These are phyloP conservation scores for Rhodosorus marinus DNA, from an alignment of 23 red algal genomes.

Conservation along the genomic window DNA sequence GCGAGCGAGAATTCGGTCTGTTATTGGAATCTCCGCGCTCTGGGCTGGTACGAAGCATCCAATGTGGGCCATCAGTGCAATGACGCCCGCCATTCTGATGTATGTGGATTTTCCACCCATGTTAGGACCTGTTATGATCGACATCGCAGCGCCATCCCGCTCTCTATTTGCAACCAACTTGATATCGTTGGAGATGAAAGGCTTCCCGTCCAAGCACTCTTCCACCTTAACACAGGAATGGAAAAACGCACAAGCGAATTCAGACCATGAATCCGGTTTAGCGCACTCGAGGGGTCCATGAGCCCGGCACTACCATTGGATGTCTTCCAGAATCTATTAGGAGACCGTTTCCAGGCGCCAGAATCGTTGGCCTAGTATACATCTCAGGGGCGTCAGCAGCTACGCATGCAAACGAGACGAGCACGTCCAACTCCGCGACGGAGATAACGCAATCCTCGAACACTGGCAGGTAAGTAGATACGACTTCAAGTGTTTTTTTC, in stretches of 20 bases:
- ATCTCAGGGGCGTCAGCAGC: conserved; percentile 12
- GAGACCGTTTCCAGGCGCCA: conserved; percentile 17
- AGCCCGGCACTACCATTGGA: too few species aligned
- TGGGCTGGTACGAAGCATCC: conserved; percentile 72
- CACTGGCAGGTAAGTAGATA: conserved; percentile 36
- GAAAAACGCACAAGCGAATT: too few species aligned
- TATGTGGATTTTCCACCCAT: conserved; percentile 90
- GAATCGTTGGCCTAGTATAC: conserved; percentile 22
- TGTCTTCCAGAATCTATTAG: conserved; percentile 36
- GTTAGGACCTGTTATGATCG: conserved; percentile 91
- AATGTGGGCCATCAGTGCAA: conserved; percentile 76
- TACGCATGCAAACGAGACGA: conserved; percentile 49
- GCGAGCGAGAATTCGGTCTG: conserved; percentile 75
- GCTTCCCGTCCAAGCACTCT: conserved; percentile 29
- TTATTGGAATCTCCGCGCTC: conserved; percentile 36
- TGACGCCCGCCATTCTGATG: conserved; percentile 67
- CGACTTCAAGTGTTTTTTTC: conserved; percentile 52
- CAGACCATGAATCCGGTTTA: too few species aligned
- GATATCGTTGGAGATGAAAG: conserved; percentile 79
- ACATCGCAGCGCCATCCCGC: conserved; percentile 18
- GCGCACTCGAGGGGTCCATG: too few species aligned
- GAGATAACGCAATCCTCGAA: conserved; percentile 31
- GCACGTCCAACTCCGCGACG: conserved; percentile 66
- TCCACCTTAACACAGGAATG: too few species aligned
- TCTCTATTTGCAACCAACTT: conserved; percentile 7